Evolutionary conservation across 768 basidiomycete genomes (phyloP).

Genomic region (Basidioascus undulatus): DNA sequence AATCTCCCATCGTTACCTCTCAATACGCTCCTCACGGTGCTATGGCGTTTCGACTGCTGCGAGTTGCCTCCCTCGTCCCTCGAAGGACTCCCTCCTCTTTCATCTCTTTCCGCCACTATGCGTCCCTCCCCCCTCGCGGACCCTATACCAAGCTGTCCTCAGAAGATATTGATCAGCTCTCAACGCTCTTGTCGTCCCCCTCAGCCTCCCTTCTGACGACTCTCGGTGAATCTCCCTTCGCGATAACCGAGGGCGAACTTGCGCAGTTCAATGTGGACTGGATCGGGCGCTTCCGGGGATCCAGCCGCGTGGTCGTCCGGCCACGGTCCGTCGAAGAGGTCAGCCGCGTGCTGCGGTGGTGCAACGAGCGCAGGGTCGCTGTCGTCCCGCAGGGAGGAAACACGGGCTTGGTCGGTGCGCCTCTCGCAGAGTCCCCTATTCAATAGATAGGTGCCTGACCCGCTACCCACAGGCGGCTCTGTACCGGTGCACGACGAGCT

Average conservation of each 20-base stretch:
- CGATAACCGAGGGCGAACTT: conserved; percentile 34
- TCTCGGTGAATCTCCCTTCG: no score
- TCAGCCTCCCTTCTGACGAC: no score
- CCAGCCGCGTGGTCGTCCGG: conserved; percentile 59
- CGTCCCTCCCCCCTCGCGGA: no score
- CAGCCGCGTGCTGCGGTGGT: conserved; percentile 65
- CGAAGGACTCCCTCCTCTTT: no score
- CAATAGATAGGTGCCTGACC: background rate
- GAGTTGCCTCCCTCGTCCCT: no score
- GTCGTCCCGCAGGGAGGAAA: conserved; percentile 96
- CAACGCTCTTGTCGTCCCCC: no score
- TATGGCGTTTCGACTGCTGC: no score
- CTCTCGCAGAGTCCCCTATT: background rate
- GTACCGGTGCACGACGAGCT: conserved; percentile 73
- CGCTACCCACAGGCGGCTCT: conserved; percentile 38
- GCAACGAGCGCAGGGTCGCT: conserved; percentile 53
- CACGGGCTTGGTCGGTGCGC: conserved; percentile 71
- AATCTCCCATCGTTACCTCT: no score
- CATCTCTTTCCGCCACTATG: no score
- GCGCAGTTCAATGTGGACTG: conserved; percentile 44
- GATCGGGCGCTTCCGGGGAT: conserved; percentile 87
- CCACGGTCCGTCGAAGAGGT: conserved; percentile 75
- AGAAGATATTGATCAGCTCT: no score
- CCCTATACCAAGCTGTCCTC: no score
- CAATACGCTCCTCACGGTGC: no score